Conservation (phyloP, 192 early-diverging fungal genomes). For the Backusella liffmaniae region DNA sequence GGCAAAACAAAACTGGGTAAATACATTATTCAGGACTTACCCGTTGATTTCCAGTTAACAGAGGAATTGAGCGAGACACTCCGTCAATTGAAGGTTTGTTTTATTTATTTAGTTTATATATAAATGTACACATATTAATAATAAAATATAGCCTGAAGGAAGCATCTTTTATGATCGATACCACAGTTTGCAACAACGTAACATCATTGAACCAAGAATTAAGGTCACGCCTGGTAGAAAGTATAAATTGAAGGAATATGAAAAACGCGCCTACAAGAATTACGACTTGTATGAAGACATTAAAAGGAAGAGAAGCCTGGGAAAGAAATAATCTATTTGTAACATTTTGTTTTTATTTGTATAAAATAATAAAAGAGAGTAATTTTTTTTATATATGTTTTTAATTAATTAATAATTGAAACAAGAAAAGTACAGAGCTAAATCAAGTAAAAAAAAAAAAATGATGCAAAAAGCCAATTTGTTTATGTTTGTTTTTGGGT, state of each 20-base stretch:
- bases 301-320: constrained; percentile 18
- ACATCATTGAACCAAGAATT: constrained; percentile 54
- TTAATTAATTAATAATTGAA: constrained; percentile 5
- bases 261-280: constrained; percentile 54
- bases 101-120: neutral
- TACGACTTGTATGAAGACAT: constrained; percentile 32
- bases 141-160: constrained; percentile 53
- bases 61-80: constrained; percentile 56
- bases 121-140: neutral
- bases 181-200: constrained; percentile 51
- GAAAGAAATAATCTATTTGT: neutral
- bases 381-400: neutral
- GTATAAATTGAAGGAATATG: constrained; percentile 53
- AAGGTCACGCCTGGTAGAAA: constrained; percentile 41
- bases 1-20: constrained; percentile 23
- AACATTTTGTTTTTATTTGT: neutral
- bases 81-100: constrained; percentile 38
- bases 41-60: constrained; percentile 44
- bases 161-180: constrained; percentile 57
- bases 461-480: neutral
- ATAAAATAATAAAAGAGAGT: neutral
- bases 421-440: neutral
- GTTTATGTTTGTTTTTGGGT: neutral
- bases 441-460: neutral
- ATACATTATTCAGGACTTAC: constrained; percentile 26